Evolutionary conservation across 352 stramenopile species (phyloP), one percentile per base, ranked within the genome.

Genomic region (Blastocystis sp.): DNA sequence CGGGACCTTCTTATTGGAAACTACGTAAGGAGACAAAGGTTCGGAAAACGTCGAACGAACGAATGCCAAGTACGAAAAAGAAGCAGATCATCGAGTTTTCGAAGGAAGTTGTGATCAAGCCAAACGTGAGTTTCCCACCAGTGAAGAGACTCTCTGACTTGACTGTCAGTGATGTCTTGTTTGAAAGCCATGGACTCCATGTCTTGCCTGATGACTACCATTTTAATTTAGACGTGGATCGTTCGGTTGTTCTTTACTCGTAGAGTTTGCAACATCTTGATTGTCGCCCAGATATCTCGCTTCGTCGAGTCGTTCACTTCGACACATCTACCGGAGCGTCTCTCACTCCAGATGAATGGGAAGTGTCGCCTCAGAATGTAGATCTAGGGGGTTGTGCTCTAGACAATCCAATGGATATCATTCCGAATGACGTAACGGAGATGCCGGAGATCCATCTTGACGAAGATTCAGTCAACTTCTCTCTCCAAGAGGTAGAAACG

Each of bases 131-230:
- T 20, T 79, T 79, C 11, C 68, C 68, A n/a, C 13, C 11, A 6
- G 43, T 56, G 41, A 79, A 79, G 23, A 39, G 68, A 23, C 29
- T 13, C 9, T 20, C 11, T 11, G 68, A 79, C 18, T 23, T 79
- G 50, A 18, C 18, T 23, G 61, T 79, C n/a, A 56, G 1, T 34
- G 68, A 56, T 1, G 13, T 2, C 26, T 23, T 13, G 3, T 79
- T 79, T 61, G 26, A 79, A 26, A 50, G 20, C 8, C 8, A 59
- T 23, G 6, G 39, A 29, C 26, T 26, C 11, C 66, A 79, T 34
- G n/a, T 79, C 20, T 34, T 79, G 9, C 68, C 68, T n/a, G 68
- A 79, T 29, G 68, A 79, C 50, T 43, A 79, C 37, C 68, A 79
- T 23, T 56, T 41, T 20, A 55, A 34, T 20, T 34, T 79, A 8